These are phyloP conservation scores for Irpex sp. DNA, from an alignment of 1,284 basidiomycete genomes.

Conservation along the genomic window DNA sequence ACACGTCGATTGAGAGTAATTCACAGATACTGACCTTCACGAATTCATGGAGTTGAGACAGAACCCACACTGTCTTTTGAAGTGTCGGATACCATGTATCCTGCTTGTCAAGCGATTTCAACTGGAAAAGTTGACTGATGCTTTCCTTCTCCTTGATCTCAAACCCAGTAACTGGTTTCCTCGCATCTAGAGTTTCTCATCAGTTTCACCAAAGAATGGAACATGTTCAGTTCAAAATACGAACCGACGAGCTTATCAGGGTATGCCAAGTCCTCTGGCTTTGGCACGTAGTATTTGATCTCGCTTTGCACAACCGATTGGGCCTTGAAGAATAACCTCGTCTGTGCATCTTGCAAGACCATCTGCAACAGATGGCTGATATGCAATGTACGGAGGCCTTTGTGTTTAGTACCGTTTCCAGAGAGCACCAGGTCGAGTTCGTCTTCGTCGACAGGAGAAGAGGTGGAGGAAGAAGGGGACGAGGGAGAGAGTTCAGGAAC, in stretches of 20 bases:
- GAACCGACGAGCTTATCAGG: constrained; percentile 72
- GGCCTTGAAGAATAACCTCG: constrained; percentile 89
- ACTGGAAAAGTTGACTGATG: constrained; percentile 60
- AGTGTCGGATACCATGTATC: constrained; percentile 90
- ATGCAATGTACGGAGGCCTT: constrained; percentile 54
- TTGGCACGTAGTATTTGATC: constrained; percentile 78
- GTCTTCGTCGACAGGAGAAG: constrained; percentile 29
- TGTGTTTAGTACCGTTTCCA: constrained; percentile 30
- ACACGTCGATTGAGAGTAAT: background rate
- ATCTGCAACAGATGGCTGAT: constrained; percentile 77
- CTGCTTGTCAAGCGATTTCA: constrained; percentile 71
- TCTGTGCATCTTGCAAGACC: constrained; percentile 93
- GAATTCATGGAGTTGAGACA: constrained; percentile 84
- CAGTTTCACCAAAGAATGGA: background rate
- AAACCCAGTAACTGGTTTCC: constrained; percentile 37
- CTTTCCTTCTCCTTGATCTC: constrained; percentile 63
- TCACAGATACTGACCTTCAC: constrained; percentile 64
- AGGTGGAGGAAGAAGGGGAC: background rate
- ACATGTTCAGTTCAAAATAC: constrained; percentile 19
- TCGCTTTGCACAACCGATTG: constrained; percentile 87
- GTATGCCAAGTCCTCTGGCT: constrained; percentile 78
- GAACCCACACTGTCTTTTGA: constrained; percentile 81
- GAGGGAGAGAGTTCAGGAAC: constrained; percentile 36
- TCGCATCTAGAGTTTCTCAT: constrained; percentile 32
- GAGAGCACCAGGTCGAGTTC: constrained; percentile 41